Conservation (phyloP, 768 basidiomycete genomes). For the Lactarius indigo region DNA sequence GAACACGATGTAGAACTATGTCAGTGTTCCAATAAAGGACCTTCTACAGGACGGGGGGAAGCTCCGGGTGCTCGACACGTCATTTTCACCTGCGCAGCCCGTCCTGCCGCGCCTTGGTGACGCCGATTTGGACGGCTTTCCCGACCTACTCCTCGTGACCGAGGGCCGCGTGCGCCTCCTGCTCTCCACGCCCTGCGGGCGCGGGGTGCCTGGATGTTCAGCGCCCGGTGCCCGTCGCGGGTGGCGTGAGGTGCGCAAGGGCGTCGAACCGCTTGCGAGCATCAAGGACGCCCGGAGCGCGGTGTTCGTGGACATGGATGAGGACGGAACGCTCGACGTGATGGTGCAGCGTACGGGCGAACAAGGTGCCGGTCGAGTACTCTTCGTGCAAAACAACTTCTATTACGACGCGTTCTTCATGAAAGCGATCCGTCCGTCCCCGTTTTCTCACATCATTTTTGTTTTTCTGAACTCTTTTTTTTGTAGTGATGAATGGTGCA, state of each 20-base stretch:
- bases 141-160: slow-evolving; percentile 70
- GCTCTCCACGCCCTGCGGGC: slow-evolving; percentile 58
- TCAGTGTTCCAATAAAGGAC: slow-evolving; percentile 58
- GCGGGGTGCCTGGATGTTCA: slow-evolving; percentile 48
- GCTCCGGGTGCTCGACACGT: slow-evolving; percentile 68
- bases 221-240: slow-evolving; percentile 56
- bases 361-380: slow-evolving; percentile 56
- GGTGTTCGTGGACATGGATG: slow-evolving; percentile 88
- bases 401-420: slow-evolving; percentile 99
- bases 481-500: slow-evolving; percentile 84
- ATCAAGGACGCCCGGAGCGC: slow-evolving; percentile 78
- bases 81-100: slow-evolving; percentile 64
- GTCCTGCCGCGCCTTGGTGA: slow-evolving; percentile 83
- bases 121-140: slow-evolving; percentile 90
- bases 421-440: slow-evolving; percentile 79
- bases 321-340: slow-evolving; percentile 95
- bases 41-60: slow-evolving; percentile 47
- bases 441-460: not conserved
- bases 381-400: slow-evolving; percentile 94
- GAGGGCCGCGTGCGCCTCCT: slow-evolving; percentile 57
- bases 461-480: not conserved
- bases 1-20: slow-evolving; percentile 50
- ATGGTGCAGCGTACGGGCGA: slow-evolving; percentile 80
- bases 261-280: slow-evolving; percentile 55
- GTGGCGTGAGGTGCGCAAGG: slow-evolving; percentile 53